Percentiles rank a stretch among this genome's conserved stretches.
These are phyloP conservation scores for Corymbia maculata DNA, from an alignment of 345 rosid genomes.

Conservation along the genomic window DNA sequence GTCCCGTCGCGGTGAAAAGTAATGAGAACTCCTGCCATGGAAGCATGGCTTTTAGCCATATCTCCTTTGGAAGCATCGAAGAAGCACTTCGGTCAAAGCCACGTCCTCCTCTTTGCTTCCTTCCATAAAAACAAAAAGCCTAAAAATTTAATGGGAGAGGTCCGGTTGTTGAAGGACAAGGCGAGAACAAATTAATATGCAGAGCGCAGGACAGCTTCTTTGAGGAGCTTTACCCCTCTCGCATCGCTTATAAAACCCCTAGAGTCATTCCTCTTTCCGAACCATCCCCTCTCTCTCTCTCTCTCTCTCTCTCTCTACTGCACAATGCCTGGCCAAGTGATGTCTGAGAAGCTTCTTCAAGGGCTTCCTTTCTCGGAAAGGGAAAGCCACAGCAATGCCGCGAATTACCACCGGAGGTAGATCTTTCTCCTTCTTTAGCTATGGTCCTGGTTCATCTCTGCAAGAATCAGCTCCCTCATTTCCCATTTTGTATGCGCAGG, in stretches of 20 bases:
- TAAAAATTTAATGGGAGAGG: not conserved
- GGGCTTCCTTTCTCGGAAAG: slow-evolving; percentile 20
- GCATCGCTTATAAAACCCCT: not conserved
- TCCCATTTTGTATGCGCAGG: not conserved
- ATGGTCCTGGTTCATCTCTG: not conserved
- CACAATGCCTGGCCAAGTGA: slow-evolving; percentile 39
- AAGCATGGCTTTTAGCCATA: not conserved
- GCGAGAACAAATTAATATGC: not conserved
- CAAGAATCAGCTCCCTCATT: not conserved
- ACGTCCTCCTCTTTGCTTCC: not conserved
- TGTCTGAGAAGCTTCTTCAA: slow-evolving; percentile 43
- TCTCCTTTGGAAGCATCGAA: not conserved
- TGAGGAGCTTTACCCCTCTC: not conserved
- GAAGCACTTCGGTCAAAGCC: not conserved
- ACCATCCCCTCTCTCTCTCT: not conserved
- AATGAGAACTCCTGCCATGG: not conserved
- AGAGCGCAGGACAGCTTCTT: not conserved
- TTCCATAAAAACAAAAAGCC: not conserved
- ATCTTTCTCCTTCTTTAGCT: not conserved
- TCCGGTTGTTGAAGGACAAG: not conserved
- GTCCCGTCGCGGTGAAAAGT: not conserved
- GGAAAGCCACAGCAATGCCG: slow-evolving; percentile 24
- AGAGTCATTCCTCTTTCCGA: not conserved
- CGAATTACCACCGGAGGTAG: slow-evolving; percentile 38
- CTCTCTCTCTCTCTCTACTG: not conserved